Conservation (phyloP, 306 rosid genomes). For the Pterocarpus santalinus region DNA sequence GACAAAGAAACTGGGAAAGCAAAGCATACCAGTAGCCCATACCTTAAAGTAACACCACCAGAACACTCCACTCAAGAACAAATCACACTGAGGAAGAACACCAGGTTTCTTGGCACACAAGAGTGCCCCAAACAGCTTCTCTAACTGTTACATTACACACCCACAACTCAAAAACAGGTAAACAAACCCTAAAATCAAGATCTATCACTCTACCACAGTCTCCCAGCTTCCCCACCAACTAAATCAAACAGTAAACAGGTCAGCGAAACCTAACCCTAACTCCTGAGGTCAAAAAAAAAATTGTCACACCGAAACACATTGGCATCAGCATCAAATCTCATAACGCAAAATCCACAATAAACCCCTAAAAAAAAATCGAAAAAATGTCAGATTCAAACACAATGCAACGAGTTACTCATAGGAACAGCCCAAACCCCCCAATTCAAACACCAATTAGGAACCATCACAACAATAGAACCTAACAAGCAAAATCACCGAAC, state of each 20-base stretch:
- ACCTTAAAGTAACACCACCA: not conserved
- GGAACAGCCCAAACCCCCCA: conserved; percentile 33
- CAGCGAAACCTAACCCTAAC: conserved; percentile 13
- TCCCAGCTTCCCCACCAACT: conserved; percentile 13
- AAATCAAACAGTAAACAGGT: conserved; percentile 38
- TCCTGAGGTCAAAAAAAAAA: not conserved
- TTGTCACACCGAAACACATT: conserved; percentile 10
- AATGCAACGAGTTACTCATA: conserved; percentile 35
- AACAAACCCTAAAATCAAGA: conserved; percentile 34
- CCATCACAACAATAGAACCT: not conserved
- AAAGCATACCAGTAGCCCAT: conserved; percentile 21
- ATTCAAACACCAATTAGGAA: conserved; percentile 25
- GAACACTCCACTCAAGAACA: not conserved
- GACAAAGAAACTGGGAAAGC: not conserved
- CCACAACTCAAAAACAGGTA: not conserved
- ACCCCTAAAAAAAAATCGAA: not conserved
- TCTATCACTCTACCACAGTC: not conserved
- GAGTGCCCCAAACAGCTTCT: conserved; percentile 7
- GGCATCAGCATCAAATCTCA: conserved; percentile 13
- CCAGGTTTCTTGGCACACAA: conserved; percentile 23
- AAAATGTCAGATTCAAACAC: not conserved
- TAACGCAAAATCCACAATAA: conserved; percentile 28
- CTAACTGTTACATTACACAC: conserved; percentile 24
- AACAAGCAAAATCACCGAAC: not conserved
- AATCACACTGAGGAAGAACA: conserved; percentile 5